Base-by-base conservation (phyloP, 306 rosid genomes). In the Gleditsia sinensis region DNA sequence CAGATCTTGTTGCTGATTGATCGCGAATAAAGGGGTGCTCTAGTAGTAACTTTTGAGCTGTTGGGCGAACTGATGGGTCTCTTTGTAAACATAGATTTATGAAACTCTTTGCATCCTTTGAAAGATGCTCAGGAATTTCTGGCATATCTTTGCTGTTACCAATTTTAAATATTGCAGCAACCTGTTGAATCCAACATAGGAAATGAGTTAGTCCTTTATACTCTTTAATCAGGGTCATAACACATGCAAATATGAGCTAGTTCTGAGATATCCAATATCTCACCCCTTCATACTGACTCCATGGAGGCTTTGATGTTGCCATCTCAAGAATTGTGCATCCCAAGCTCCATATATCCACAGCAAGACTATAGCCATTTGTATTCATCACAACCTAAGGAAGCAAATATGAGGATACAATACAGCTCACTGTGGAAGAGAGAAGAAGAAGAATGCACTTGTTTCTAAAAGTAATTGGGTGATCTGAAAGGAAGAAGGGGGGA, bases 241-340 rank as follows among this genome's bases (percentile, higher is more conserved):
- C 23, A 71, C 2, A 28, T 11, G 20, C 27, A 20, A 21, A 68
- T 23, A 64, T 20, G 60, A 28, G 55, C 40, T 32, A 37, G 50
- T 66, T 51, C 74, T 79, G 77, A 83, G 66, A 72, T 51, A 70
- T 84, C 39, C 58, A 80, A 75, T 49, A 62, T 74, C 97, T 53
- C 74, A 95, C 99, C 99, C 99, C 99, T 86, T 95, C 99, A 60
- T 83, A 95, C 80, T 88, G 96, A 85, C 80, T 92, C 99, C 99
- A 95, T 10, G 99, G 99, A 61, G 98, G 99, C 76, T 90, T 95
- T 1, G 97, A 86, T 6, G 92, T 82, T 14, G 98, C 99, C 99
- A 95, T 95, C 86, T 95, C 99, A 55, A 95, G 92, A 84, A 95
- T 81, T n/a, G 99, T 95, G 77, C 99, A 95, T 40, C 98, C 99